phyloP scores from a whole-genome alignment of 805 yeast genomes.

The Dipodascopsis tothii region DNA sequence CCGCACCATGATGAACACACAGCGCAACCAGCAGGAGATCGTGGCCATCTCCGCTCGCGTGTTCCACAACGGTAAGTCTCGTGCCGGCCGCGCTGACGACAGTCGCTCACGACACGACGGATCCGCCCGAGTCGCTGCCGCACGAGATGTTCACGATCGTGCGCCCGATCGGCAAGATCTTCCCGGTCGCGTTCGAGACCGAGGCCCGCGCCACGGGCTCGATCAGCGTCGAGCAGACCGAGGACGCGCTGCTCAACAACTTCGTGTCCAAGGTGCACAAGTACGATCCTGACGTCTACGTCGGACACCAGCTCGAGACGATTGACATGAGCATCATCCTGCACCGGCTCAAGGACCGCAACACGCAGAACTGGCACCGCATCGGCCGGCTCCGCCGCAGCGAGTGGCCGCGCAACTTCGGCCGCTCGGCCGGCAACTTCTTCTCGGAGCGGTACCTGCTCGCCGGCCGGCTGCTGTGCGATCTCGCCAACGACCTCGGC shows the following conservation, averaged over 20 bases:
- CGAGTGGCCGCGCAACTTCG: slow-evolving; percentile 69
- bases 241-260: slow-evolving; percentile 64
- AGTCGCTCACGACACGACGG: slow-evolving; percentile 56
- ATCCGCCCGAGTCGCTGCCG: slow-evolving; percentile 54
- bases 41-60: slow-evolving; percentile 74
- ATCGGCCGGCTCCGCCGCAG: slow-evolving; percentile 71
- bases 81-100: not conserved
- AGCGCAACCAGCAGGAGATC: slow-evolving; percentile 73
- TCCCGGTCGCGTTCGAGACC: slow-evolving; percentile 70
- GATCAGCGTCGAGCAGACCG: slow-evolving; percentile 56
- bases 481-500: slow-evolving; percentile 90
- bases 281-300: slow-evolving; percentile 85
- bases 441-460: slow-evolving; percentile 59
- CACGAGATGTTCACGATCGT: slow-evolving; percentile 61
- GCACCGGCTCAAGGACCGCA: slow-evolving; percentile 69
- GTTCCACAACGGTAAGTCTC: slow-evolving; percentile 40
- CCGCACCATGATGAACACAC: slow-evolving; percentile 71
- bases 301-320: slow-evolving; percentile 81
- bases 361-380: slow-evolving; percentile 68
- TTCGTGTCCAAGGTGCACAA: slow-evolving; percentile 61
- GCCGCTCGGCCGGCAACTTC: slow-evolving; percentile 45
- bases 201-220: slow-evolving; percentile 44
- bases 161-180: slow-evolving; percentile 55
- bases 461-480: slow-evolving; percentile 84
- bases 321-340: slow-evolving; percentile 70